A percentile compares a stretch with the other conserved stretches of the same genome.
These are phyloP conservation scores for Lippia alba DNA, from an alignment of 305 asterid species.

Conservation along the genomic window DNA sequence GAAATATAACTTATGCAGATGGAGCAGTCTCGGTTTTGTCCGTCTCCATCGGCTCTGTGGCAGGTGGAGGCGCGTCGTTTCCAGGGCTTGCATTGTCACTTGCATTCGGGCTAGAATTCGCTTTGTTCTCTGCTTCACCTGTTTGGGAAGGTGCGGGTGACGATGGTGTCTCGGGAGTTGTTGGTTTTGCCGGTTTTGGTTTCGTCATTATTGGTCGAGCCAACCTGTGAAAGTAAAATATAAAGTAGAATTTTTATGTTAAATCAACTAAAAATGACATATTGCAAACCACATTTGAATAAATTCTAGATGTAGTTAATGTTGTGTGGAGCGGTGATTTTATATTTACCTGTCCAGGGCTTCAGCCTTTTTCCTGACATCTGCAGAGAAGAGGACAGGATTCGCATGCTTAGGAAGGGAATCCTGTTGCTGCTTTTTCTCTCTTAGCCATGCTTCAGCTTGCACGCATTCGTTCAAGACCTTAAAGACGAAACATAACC, in stretches of 20 bases:
- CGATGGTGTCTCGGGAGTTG: conserved; percentile 63
- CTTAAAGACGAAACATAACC: conserved; percentile 42
- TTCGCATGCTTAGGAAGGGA: conserved; percentile 72
- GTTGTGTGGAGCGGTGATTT: neutral
- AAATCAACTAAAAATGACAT: neutral
- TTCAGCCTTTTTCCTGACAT: conserved; percentile 77
- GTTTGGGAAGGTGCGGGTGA: conserved; percentile 67
- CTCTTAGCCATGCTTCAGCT: conserved; percentile 94
- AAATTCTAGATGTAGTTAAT: neutral
- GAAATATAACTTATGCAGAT: conserved; percentile 26
- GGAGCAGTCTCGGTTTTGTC: conserved; percentile 49
- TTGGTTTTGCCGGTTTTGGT: conserved; percentile 83
- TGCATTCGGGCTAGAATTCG: conserved; percentile 37
- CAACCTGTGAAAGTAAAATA: conserved; percentile 46
- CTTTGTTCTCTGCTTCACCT: conserved; percentile 45
- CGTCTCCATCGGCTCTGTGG: conserved; percentile 73
- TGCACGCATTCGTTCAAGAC: conserved; percentile 84
- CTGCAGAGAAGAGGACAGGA: conserved; percentile 76
- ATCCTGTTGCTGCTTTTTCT: conserved; percentile 85
- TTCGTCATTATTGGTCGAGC: conserved; percentile 89
- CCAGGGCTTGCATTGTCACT: conserved; percentile 43
- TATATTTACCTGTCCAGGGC: conserved; percentile 75
- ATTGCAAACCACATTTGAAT: neutral
- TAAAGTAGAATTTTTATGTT: neutral
- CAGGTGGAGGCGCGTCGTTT: conserved; percentile 46